Conservation (phyloP, 805 yeast species). For the Teunomyces funiuensis region DNA sequence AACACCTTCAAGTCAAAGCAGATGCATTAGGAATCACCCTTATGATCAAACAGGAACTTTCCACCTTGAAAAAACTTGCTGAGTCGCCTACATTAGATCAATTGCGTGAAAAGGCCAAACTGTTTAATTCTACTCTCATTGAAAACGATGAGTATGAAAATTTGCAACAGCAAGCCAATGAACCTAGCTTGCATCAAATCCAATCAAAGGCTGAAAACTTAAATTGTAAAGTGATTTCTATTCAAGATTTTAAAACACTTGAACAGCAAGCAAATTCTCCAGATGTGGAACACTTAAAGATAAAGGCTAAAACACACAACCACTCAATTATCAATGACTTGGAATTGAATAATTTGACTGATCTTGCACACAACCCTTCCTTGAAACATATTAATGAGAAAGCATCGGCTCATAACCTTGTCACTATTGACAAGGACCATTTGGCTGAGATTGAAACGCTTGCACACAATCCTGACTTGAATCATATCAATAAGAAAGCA, state of each 20-base stretch:
- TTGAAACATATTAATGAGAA: constrained; percentile 16
- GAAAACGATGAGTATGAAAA: constrained; percentile 4
- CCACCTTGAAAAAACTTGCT: constrained; percentile 12
- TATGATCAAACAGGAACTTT: constrained; percentile 6
- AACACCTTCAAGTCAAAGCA: constrained; percentile 3
- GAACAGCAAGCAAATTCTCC: constrained; percentile 15
- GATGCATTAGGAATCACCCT: background rate
- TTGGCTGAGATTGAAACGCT: constrained; percentile 14
- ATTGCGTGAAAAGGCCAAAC: constrained; percentile 7
- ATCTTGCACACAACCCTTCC: constrained; percentile 17
- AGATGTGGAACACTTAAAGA: constrained; percentile 10
- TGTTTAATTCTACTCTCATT: constrained; percentile 6
- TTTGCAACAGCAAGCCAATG: constrained; percentile 8
- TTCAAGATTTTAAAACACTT: constrained; percentile 19
- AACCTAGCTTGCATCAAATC: constrained; percentile 17
- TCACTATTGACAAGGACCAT: constrained; percentile 12
- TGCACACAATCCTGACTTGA: constrained; percentile 17
- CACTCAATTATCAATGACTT: constrained; percentile 7
- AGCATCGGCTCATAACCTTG: constrained; percentile 14
- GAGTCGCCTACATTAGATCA: constrained; percentile 10
- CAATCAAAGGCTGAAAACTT: constrained; percentile 7
- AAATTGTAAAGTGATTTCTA: constrained; percentile 13
- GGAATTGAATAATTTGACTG: constrained; percentile 11
- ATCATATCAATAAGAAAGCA: constrained; percentile 16
- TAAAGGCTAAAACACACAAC: constrained; percentile 8